Percentiles rank a stretch among this genome's conserved stretches.
Evolutionary conservation across 1,284 basidiomycete genomes (phyloP).

Genomic region (Mycena sp.): DNA sequence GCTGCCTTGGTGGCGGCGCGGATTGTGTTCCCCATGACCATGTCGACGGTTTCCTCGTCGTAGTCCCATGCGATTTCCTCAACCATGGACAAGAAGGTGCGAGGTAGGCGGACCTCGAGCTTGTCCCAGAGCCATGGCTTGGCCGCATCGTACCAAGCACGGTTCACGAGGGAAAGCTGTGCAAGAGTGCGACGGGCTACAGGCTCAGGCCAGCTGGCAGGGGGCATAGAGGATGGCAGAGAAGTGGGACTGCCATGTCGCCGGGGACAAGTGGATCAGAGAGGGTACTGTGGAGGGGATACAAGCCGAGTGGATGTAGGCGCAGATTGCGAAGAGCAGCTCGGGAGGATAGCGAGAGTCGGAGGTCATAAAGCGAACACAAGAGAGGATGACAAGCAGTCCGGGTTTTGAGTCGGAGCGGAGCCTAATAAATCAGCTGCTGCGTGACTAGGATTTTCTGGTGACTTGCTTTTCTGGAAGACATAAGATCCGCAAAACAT

Average conservation of each 20-base stretch:
- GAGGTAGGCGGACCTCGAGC: conserved; percentile 80
- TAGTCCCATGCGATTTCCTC: conserved; percentile 80
- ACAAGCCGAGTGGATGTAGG: conserved; percentile 70
- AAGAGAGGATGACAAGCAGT: not conserved
- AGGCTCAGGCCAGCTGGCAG: conserved; percentile 72
- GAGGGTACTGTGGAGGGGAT: conserved; percentile 63
- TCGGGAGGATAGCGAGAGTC: conserved; percentile 66
- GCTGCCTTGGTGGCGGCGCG: conserved; percentile 69
- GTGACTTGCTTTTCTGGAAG: too few species aligned
- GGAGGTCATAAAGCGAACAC: conserved; percentile 9
- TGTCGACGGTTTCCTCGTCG: conserved; percentile 68
- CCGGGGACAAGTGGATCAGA: conserved; percentile 72
- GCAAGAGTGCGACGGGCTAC: conserved; percentile 68
- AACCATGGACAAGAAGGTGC: conserved; percentile 81
- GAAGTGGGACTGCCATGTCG: conserved; percentile 63
- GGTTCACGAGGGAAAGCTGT: conserved; percentile 77
- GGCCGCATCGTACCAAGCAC: conserved; percentile 78
- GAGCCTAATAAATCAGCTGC: conserved; percentile 23
- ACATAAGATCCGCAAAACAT: too few species aligned
- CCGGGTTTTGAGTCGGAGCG: conserved; percentile 16
- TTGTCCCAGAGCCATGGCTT: conserved; percentile 85
- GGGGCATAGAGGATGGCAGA: conserved; percentile 75
- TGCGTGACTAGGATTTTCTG: too few species aligned
- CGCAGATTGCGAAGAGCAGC: conserved; percentile 72
- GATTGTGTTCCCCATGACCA: conserved; percentile 71